These are phyloP conservation scores for Colletotrichum neosansevieriae DNA, from an alignment of 2,329 filamentous ascomycete genomes.

Conservation along the genomic window DNA sequence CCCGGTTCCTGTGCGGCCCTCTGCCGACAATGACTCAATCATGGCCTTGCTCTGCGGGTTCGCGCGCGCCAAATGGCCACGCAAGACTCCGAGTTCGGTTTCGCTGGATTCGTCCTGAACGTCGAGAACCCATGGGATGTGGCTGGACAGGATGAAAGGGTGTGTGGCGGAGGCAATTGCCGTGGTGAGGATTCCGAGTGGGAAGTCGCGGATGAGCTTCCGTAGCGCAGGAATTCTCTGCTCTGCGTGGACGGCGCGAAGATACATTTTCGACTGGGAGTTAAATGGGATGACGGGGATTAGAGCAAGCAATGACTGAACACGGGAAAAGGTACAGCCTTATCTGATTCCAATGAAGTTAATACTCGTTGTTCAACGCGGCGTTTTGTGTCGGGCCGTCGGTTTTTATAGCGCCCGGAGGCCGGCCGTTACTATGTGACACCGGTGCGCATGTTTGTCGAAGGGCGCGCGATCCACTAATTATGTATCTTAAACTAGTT, in stretches of 20 bases:
- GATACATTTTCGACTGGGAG: constrained; percentile 62
- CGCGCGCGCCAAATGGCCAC: constrained; percentile 71
- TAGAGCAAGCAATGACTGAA: too few relatives aligned
- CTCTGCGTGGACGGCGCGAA: constrained; percentile 67
- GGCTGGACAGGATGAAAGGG: constrained; percentile 68
- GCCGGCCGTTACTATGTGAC: not conserved
- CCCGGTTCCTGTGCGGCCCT: constrained; percentile 20
- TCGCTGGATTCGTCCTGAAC: constrained; percentile 55
- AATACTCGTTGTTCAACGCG: not conserved
- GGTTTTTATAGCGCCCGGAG: constrained; percentile 11
- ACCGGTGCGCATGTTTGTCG: constrained; percentile 6
- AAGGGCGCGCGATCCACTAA: constrained; percentile 33
- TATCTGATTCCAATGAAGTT: not conserved
- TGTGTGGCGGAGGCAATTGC: constrained; percentile 63
- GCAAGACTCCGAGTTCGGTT: constrained; percentile 59
- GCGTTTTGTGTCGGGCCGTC: constrained; percentile 5
- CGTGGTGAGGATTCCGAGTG: constrained; percentile 73
- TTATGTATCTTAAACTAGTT: not conserved
- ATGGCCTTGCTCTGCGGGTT: constrained; percentile 75
- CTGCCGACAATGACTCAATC: constrained; percentile 57
- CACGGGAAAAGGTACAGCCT: too few relatives aligned
- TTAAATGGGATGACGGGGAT: too few relatives aligned
- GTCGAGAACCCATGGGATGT: constrained; percentile 72
- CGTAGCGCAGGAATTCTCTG: constrained; percentile 60
- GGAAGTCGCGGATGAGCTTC: constrained; percentile 68